phyloP scores from a whole-genome alignment of 345 rosid species.

The Mallotus nudiflorus region DNA sequence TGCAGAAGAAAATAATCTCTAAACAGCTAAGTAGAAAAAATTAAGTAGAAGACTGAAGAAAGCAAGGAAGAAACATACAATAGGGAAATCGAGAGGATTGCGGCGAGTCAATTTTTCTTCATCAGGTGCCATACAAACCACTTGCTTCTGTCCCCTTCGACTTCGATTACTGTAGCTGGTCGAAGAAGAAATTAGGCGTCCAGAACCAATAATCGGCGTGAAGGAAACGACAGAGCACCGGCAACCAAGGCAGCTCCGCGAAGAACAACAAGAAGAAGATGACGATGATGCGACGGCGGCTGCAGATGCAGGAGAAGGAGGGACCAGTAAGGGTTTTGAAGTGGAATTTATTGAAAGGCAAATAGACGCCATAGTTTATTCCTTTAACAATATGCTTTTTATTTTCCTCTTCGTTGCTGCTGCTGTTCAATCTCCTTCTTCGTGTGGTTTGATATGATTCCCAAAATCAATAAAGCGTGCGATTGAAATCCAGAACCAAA shows the following conservation, averaged over 20 bases:
- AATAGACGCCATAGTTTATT: slow-evolving; percentile 11
- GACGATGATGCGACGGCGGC: slow-evolving; percentile 4
- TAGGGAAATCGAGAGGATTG: slow-evolving; percentile 68
- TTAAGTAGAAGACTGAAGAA: background rate
- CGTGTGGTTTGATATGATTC: background rate
- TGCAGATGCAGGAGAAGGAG: slow-evolving; percentile 17
- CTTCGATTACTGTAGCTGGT: background rate
- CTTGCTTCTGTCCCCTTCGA: slow-evolving; percentile 27
- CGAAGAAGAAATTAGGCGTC: slow-evolving; percentile 3
- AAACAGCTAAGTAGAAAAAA: background rate
- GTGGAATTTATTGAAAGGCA: slow-evolving; percentile 18
- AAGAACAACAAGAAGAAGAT: background rate
- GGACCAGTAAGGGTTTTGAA: slow-evolving; percentile 17
- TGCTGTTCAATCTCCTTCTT: background rate
- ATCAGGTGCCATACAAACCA: slow-evolving; percentile 74
- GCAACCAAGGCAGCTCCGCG: slow-evolving; percentile 24
- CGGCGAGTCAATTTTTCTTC: slow-evolving; percentile 72
- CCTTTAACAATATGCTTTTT: background rate
- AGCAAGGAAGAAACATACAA: slow-evolving; percentile 35
- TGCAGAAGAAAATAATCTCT: too few species aligned
- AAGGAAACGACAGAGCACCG: slow-evolving; percentile 15
- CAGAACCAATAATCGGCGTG: slow-evolving; percentile 14
- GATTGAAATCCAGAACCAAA: background rate
- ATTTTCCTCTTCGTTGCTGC: too few species aligned
- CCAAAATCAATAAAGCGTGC: background rate